Conservation (phyloP, 306 rosid species). For the Quercus wislizeni region DNA sequence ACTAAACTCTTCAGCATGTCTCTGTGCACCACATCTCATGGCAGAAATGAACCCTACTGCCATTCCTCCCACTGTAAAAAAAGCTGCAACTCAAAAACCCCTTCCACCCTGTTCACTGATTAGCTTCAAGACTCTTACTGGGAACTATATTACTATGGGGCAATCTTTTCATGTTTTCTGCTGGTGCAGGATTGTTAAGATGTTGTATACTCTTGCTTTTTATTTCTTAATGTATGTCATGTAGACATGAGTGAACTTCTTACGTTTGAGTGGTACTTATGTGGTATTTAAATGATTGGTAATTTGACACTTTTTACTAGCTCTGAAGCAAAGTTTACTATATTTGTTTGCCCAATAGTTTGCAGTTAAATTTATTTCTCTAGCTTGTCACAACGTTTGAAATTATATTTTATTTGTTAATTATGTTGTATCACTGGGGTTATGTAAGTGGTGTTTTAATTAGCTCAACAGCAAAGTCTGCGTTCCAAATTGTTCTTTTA, state of each 20-base stretch:
- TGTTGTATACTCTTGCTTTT: neutral
- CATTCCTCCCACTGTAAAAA: neutral
- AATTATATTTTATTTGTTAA: neutral
- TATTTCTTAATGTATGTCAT: neutral
- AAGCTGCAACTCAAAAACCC: neutral
- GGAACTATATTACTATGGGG: neutral
- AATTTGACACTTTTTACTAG: neutral
- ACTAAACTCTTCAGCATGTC: neutral
- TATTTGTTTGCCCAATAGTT: neutral
- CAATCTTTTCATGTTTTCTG: neutral
- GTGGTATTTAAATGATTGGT: neutral
- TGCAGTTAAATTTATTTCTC: neutral
- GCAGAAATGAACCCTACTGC: neutral
- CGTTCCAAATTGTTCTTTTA: conserved; percentile 6
- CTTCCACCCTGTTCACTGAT: neutral
- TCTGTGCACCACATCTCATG: neutral
- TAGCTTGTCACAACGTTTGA: neutral
- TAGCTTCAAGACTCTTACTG: neutral
- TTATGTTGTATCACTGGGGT: neutral
- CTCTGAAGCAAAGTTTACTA: neutral
- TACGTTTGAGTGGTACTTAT: neutral
- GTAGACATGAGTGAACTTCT: neutral
- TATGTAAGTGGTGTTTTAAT: neutral
- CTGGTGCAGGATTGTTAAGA: neutral
- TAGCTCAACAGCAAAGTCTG: neutral